Evolutionary conservation across 202 grass and related monocot species (phyloP).

Genomic region (Panicum hallii): DNA sequence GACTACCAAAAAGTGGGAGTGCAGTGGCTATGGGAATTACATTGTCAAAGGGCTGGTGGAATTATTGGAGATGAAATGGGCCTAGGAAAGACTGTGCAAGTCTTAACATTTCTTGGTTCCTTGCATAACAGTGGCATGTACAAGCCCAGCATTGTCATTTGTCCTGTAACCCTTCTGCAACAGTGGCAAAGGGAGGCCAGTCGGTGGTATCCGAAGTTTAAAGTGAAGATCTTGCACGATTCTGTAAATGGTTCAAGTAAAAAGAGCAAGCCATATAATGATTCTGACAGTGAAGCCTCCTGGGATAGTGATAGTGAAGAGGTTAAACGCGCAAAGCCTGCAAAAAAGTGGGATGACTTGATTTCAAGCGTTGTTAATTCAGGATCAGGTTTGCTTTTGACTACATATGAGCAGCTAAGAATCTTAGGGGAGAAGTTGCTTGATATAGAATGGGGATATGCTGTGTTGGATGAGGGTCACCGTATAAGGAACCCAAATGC

Average conservation of each 20-base stretch:
- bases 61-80: slow-evolving; percentile 99
- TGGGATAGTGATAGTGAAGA: slow-evolving; percentile 64
- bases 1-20: slow-evolving; percentile 97
- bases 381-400: slow-evolving; percentile 87
- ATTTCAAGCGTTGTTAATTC: slow-evolving; percentile 80
- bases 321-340: slow-evolving; percentile 48
- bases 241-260: slow-evolving; percentile 65
- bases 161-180: slow-evolving; percentile 83
- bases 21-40: slow-evolving; percentile 95
- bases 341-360: slow-evolving; percentile 80
- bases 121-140: slow-evolving; percentile 87
- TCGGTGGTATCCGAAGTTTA: slow-evolving; percentile 92
- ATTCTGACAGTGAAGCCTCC: slow-evolving; percentile 74
- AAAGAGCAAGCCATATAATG: slow-evolving; percentile 55
- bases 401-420: slow-evolving; percentile 91
- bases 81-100: slow-evolving; percentile 88
- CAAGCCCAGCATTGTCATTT: slow-evolving; percentile 84
- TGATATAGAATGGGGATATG: slow-evolving; percentile 91
- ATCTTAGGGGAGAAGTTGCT: slow-evolving; percentile 77
- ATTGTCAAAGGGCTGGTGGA: slow-evolving; percentile 91
- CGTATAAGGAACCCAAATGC: slow-evolving; percentile 97
- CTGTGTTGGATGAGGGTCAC: slow-evolving; percentile 90
- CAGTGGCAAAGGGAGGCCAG: slow-evolving; percentile 86
- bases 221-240: slow-evolving; percentile 87
- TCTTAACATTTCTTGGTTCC: slow-evolving; percentile 86